These are phyloP conservation scores for Galeopsis tetrahit DNA, from an alignment of 257 asterid species.

Conservation along the genomic window DNA sequence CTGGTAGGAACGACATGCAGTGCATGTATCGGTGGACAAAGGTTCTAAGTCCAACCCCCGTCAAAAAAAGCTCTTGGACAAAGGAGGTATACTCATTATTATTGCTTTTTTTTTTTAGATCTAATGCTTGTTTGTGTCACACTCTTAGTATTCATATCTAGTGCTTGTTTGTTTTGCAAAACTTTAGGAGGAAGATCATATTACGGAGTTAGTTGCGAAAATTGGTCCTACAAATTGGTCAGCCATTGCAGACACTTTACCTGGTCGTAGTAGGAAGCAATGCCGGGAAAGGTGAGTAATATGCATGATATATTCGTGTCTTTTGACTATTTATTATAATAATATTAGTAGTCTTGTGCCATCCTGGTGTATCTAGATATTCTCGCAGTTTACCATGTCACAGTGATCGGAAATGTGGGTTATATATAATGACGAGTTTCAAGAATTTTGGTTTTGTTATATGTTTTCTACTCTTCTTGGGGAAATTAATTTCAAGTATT, in stretches of 20 bases:
- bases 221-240: slow-evolving; percentile 78
- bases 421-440: slow-evolving; percentile 5
- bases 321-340: background rate
- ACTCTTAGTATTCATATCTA: slow-evolving; percentile 20
- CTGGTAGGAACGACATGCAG: slow-evolving; percentile 82
- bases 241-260: slow-evolving; percentile 58
- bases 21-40: slow-evolving; percentile 95
- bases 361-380: slow-evolving; percentile 3
- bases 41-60: slow-evolving; percentile 80
- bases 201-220: slow-evolving; percentile 62
- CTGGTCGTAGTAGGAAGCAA: slow-evolving; percentile 93
- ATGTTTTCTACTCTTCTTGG: background rate
- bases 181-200: slow-evolving; percentile 73
- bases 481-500: background rate
- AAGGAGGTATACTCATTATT: slow-evolving; percentile 58
- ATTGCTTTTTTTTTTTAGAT: slow-evolving; percentile 19
- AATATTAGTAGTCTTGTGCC: background rate
- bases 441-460: background rate
- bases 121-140: too few relatives aligned
- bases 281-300: slow-evolving; percentile 79
- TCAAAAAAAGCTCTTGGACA: slow-evolving; percentile 87
- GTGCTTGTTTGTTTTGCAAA: slow-evolving; percentile 18
- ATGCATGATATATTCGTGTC: slow-evolving; percentile 1
- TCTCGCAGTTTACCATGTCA: background rate
- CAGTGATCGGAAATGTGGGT: background rate